Evolutionary conservation across 257 asterid species (phyloP).

Genomic region (Leonotis leonurus): DNA sequence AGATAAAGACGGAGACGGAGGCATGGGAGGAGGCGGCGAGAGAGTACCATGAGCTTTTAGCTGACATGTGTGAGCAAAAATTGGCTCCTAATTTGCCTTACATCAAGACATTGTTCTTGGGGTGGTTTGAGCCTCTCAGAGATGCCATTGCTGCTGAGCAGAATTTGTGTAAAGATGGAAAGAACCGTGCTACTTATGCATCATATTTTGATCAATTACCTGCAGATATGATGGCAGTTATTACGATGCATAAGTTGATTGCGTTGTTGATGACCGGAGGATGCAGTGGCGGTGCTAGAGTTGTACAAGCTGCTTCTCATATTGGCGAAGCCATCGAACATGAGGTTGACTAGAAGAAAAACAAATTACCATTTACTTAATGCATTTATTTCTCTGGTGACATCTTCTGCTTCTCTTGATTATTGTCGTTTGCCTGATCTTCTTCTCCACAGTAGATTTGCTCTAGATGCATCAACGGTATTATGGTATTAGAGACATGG

Average conservation of each 20-base stretch:
- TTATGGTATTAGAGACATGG: neutral
- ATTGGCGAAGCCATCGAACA: conserved; percentile 93
- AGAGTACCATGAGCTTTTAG: conserved; percentile 77
- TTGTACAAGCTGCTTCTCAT: conserved; percentile 66
- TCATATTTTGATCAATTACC: conserved; percentile 63
- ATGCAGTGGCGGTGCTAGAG: conserved; percentile 61
- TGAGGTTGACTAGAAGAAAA: conserved; percentile 50
- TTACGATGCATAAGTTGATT: conserved; percentile 92
- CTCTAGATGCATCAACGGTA: neutral
- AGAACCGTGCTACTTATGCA: conserved; percentile 44
- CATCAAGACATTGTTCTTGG: conserved; percentile 75
- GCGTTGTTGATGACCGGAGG: conserved; percentile 84
- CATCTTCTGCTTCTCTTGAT: neutral
- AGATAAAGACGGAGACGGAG: conserved; percentile 74
- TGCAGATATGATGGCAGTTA: conserved; percentile 93
- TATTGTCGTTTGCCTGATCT: neutral
- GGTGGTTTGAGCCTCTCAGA: conserved; percentile 94
- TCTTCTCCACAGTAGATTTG: neutral
- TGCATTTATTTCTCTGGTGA: neutral
- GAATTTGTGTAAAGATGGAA: conserved; percentile 46
- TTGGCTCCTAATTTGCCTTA: conserved; percentile 93
- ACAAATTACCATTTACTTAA: neutral
- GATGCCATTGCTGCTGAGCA: conserved; percentile 86
- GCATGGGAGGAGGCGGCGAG: conserved; percentile 89
- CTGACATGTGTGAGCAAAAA: conserved; percentile 92